These are phyloP conservation scores for Chrysophaeum taylorii DNA, from an alignment of 352 stramenopile species.

Conservation along the genomic window DNA sequence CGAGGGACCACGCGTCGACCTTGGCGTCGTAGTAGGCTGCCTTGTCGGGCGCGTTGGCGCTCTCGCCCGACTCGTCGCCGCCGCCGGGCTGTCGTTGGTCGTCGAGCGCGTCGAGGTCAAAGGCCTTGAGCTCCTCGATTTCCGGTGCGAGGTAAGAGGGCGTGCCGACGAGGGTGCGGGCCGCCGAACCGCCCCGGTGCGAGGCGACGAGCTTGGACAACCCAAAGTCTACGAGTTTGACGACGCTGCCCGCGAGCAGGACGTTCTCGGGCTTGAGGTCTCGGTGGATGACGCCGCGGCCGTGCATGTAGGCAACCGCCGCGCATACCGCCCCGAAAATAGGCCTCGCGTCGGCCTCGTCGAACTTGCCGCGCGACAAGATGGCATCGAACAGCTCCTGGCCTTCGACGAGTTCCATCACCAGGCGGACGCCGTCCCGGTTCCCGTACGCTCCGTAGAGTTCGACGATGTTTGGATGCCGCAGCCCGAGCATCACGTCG, in stretches of 20 bases:
- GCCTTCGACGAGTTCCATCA: conserved; percentile 16
- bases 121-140: conserved; percentile 16
- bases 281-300: conserved; percentile 28
- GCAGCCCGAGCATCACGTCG: not conserved
- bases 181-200: conserved; percentile 11
- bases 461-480: not conserved
- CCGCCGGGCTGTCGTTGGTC: not conserved
- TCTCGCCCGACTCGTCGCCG: not conserved
- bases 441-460: conserved; percentile 3
- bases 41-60: conserved; percentile 22
- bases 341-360: conserved; percentile 8
- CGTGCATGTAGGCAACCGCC: conserved; percentile 26
- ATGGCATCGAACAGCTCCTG: conserved; percentile 21
- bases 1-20: conserved; percentile 15
- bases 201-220: conserved; percentile 16
- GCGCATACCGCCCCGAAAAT: not conserved
- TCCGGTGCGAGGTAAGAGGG: conserved; percentile 28
- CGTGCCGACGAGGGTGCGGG: conserved; percentile 28
- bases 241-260: not conserved
- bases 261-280: conserved; percentile 29
- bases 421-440: conserved; percentile 4
- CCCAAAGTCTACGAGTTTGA: conserved; percentile 26
- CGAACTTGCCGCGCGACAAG: not conserved
- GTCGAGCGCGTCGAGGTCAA: not conserved
- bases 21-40: conserved; percentile 21